Percentiles rank a stretch among this genome's conserved stretches.
phyloP scores from a whole-genome alignment of 2,329 filamentous ascomycete species.

The Diaporthe longicolla region DNA sequence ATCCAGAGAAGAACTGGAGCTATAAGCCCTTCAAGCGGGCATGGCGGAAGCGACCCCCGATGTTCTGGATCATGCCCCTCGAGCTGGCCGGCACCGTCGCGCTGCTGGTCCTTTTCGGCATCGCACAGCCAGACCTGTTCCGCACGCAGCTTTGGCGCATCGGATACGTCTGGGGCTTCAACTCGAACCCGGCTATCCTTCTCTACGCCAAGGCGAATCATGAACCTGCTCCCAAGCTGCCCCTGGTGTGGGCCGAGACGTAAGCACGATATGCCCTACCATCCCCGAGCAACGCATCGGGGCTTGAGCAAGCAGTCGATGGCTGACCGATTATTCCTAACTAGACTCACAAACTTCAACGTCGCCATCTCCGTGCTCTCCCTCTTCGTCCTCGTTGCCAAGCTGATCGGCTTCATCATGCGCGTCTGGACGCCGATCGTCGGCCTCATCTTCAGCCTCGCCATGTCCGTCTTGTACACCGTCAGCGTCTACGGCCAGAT shows the following conservation, averaged over 20 bases:
- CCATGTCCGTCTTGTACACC: constrained; percentile 73
- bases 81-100: constrained; percentile 78
- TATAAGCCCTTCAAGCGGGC: constrained; percentile 72
- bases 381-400: constrained; percentile 81
- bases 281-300: background rate
- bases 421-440: constrained; percentile 78
- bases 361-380: constrained; percentile 82
- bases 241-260: constrained; percentile 81
- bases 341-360: constrained; percentile 81
- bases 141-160: constrained; percentile 81
- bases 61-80: constrained; percentile 74
- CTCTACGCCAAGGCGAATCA: constrained; percentile 83
- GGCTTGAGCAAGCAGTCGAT: constrained; percentile 23
- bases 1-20: constrained; percentile 51
- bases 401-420: constrained; percentile 78
- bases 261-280: constrained; percentile 61
- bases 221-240: constrained; percentile 70
- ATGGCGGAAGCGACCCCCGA: constrained; percentile 71
- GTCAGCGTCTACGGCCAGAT: constrained; percentile 79
- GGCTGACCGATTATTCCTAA: constrained; percentile 40
- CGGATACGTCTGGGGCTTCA: constrained; percentile 78
- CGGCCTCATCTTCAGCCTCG: constrained; percentile 69
- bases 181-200: constrained; percentile 78
- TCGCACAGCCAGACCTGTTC: constrained; percentile 81
- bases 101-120: constrained; percentile 78